Evolutionary conservation across 1,284 basidiomycete species (phyloP).

Genomic region (Boletus mariae): DNA sequence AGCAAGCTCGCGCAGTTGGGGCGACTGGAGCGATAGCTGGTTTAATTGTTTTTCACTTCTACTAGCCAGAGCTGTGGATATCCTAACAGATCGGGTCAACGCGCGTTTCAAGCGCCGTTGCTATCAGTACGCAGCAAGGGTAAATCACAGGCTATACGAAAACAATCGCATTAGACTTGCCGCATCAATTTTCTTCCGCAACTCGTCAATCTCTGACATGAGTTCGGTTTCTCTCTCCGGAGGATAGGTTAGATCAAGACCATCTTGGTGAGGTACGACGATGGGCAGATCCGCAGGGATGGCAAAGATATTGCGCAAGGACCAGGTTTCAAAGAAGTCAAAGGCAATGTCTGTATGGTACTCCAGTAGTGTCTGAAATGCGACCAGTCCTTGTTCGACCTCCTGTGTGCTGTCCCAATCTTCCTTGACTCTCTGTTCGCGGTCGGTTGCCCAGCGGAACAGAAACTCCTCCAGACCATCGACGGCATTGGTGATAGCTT

Average conservation of each 20-base stretch:
- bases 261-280: slow-evolving; percentile 65
- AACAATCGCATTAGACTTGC: slow-evolving; percentile 39
- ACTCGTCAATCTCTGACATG: slow-evolving; percentile 57
- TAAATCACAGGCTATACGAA: slow-evolving; percentile 2
- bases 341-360: slow-evolving; percentile 77
- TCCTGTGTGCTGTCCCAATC: slow-evolving; percentile 63
- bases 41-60: slow-evolving; percentile 44
- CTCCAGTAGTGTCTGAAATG: slow-evolving; percentile 74
- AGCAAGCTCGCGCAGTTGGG: slow-evolving; percentile 32
- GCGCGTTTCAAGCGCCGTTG: slow-evolving; percentile 60
- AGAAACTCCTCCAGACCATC: slow-evolving; percentile 74
- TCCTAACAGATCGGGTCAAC: slow-evolving; percentile 44
- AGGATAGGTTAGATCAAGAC: slow-evolving; percentile 49
- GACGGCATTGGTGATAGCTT: slow-evolving; percentile 64
- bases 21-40: slow-evolving; percentile 42
- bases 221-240: slow-evolving; percentile 54
- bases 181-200: slow-evolving; percentile 55
- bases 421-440: slow-evolving; percentile 38
- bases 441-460: slow-evolving; percentile 62
- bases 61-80: slow-evolving; percentile 41
- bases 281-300: slow-evolving; percentile 61
- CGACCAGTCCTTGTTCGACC: slow-evolving; percentile 68
- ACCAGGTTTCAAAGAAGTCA: slow-evolving; percentile 79
- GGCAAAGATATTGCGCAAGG: slow-evolving; percentile 71
- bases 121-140: slow-evolving; percentile 35